Percentiles rank a stretch among this genome's conserved stretches.
phyloP scores from a whole-genome alignment of 1,284 basidiomycete genomes.

The Cryptococcus sp. region DNA sequence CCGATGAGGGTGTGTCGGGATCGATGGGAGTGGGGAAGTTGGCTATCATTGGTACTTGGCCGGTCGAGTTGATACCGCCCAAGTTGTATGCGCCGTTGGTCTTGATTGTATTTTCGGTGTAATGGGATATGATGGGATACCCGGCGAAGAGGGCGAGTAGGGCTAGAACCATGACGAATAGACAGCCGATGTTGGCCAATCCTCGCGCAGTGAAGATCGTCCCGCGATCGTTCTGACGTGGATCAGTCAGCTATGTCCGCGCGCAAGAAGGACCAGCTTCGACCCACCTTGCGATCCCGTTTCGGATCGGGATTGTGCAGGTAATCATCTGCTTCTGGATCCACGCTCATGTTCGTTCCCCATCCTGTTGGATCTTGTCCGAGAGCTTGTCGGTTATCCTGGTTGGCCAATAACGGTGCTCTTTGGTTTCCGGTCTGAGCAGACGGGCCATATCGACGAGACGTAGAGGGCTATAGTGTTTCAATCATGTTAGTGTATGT shows the following conservation, averaged over 20 bases:
- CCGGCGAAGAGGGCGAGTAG: conserved; percentile 69
- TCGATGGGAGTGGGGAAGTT: conserved; percentile 72
- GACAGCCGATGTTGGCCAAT: conserved; percentile 72
- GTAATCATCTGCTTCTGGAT: conserved; percentile 55
- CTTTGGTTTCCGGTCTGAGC: conserved; percentile 26
- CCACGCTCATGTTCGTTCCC: conserved; percentile 28
- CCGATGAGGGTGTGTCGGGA: conserved; percentile 61
- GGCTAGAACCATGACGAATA: conserved; percentile 63
- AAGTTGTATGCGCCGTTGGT: conserved; percentile 59
- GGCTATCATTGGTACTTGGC: conserved; percentile 65
- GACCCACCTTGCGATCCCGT: conserved; percentile 61
- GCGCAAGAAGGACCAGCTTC: background rate
- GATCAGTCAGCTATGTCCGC: background rate
- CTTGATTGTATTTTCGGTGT: conserved; percentile 35
- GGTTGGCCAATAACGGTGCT: conserved; percentile 29
- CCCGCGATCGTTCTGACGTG: conserved; percentile 54
- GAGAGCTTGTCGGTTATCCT: conserved; percentile 8
- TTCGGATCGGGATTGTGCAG: conserved; percentile 60
- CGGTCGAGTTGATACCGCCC: conserved; percentile 60
- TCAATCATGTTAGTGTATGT: background rate
- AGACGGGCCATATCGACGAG: conserved; percentile 42
- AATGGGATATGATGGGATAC: conserved; percentile 53
- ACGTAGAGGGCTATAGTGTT: conserved; percentile 5
- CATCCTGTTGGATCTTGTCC: conserved; percentile 13
- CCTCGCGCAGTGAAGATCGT: conserved; percentile 71